Base-by-base conservation (phyloP, 1,139 yeast species). In the Pneumocystis carinii region DNA sequence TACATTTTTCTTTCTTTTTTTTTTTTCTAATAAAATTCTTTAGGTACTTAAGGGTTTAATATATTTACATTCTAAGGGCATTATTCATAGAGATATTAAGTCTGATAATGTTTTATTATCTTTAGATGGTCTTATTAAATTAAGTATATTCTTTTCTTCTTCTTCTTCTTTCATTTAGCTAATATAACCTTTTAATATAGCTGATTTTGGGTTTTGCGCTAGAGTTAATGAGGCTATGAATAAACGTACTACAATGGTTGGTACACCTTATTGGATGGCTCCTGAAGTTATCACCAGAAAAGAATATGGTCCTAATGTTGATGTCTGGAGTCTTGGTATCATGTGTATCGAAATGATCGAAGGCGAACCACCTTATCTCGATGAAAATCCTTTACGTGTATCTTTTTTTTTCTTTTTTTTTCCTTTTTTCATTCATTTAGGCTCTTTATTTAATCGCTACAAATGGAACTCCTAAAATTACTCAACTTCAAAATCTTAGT, bases 261-360 rank as follows among this genome's bases (percentile, higher is more conserved):
- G 98, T n/a, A 92, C 98, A 0, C 98, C 98, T 4, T 92, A 92
- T 74, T 92, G 98, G 98, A 92, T 92, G 98, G 98, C 98, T 0
- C 98, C 98, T 1, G 98, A 92, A 75, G 96, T 92, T 64, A 96
- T 92, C 27, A 83, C 90, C 10, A 79, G 96, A 68, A 90, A 90
- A 72, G 96, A 90, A 70, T 92, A 92, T 73, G 98, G 97, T 1
- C 95, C 97, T 56, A 90, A 94, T 75, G 96, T 92, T 64, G 98
- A 92, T 75, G 86, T 94, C 62, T 92, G 98, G 98, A 88, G 96
- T 14, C 77, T 92, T 68, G 98, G 98, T 68, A 92, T 92, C 69
- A 92, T 92, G 98, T 85, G 90, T 24, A 90, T 92, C 71, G 98
- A 92, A 75, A 92, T 92, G 98, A 88, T 92, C 69, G 97, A 92